Percentiles rank a stretch among this genome's conserved stretches.
Evolutionary conservation across 805 yeast species (phyloP).

Genomic region (Saccharomycopsis selenospora): DNA sequence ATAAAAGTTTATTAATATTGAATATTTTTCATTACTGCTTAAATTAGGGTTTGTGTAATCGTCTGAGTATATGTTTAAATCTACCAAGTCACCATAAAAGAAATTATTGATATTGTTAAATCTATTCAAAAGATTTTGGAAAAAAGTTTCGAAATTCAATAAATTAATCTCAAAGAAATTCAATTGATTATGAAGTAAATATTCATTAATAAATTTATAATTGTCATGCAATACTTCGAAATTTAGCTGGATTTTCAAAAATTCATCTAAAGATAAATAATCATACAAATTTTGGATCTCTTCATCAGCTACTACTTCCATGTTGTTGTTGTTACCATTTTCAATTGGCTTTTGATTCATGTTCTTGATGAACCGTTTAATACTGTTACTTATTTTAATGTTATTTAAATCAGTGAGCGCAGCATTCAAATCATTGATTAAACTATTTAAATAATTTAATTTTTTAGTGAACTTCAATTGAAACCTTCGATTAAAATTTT

Average conservation of each 20-base stretch:
- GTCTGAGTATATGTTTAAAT: slow-evolving; percentile 17
- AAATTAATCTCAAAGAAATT: slow-evolving; percentile 17
- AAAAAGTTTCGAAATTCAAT: slow-evolving; percentile 12
- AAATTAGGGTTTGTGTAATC: slow-evolving; percentile 8
- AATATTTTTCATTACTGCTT: slow-evolving; percentile 17
- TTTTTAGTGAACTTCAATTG: slow-evolving; percentile 12
- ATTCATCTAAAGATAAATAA: slow-evolving; percentile 18
- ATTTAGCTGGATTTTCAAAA: slow-evolving; percentile 18
- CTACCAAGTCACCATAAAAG: slow-evolving; percentile 17
- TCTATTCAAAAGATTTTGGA: slow-evolving; percentile 13
- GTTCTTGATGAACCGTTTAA: slow-evolving; percentile 6
- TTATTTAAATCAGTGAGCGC: slow-evolving; percentile 15
- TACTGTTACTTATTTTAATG: slow-evolving; percentile 5
- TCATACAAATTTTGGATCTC: slow-evolving; percentile 8
- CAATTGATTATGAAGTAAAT: slow-evolving; percentile 15
- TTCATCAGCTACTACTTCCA: not conserved
- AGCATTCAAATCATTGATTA: slow-evolving; percentile 12
- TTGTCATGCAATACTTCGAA: slow-evolving; percentile 16
- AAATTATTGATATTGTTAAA: slow-evolving; percentile 14
- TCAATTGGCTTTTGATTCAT: not conserved
- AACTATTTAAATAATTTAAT: slow-evolving; percentile 8
- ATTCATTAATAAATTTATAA: not conserved
- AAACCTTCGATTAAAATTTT: slow-evolving; percentile 13
- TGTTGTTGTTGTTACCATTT: not conserved
- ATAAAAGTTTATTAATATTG: slow-evolving; percentile 16